These are phyloP conservation scores for Nicotiana obtusifolia DNA, from an alignment of 257 asterid species.

Conservation along the genomic window DNA sequence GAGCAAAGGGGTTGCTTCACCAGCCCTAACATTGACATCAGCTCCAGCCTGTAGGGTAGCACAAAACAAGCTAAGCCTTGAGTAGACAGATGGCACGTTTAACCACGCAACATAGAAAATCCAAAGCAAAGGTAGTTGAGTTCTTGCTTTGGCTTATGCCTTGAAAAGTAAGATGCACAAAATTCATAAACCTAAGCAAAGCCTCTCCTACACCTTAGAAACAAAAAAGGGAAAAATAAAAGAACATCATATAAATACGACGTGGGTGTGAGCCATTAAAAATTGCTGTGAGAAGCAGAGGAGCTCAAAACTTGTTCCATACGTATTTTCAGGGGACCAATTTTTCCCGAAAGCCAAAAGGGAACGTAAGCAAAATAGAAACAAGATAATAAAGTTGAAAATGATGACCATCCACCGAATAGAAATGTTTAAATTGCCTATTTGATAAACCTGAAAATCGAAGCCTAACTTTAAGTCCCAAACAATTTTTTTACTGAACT, in stretches of 20 bases:
- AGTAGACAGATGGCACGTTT: not conserved
- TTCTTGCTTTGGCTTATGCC: not conserved
- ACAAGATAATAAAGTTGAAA: not conserved
- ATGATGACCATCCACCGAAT: not conserved
- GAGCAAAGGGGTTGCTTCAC: constrained; percentile 93
- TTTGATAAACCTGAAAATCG: not conserved
- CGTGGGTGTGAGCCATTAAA: not conserved
- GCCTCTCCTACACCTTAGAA: not conserved
- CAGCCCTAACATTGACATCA: constrained; percentile 63
- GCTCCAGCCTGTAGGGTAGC: constrained; percentile 74
- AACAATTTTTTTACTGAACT: not conserved
- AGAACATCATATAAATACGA: not conserved
- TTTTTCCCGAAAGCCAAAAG: not conserved
- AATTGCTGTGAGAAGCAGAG: not conserved
- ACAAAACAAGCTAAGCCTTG: constrained; percentile 11
- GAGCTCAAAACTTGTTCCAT: not conserved
- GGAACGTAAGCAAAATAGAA: not conserved
- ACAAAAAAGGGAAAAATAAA: not conserved
- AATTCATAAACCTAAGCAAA: not conserved
- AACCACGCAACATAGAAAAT: not conserved
- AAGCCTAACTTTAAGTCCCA: not conserved
- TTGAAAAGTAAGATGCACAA: not conserved
- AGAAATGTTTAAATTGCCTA: not conserved
- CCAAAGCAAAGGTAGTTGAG: not conserved
- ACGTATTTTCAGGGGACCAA: not conserved